Conservation (phyloP, 192 early-diverging fungal species). For the Backusella mclennaniae region DNA sequence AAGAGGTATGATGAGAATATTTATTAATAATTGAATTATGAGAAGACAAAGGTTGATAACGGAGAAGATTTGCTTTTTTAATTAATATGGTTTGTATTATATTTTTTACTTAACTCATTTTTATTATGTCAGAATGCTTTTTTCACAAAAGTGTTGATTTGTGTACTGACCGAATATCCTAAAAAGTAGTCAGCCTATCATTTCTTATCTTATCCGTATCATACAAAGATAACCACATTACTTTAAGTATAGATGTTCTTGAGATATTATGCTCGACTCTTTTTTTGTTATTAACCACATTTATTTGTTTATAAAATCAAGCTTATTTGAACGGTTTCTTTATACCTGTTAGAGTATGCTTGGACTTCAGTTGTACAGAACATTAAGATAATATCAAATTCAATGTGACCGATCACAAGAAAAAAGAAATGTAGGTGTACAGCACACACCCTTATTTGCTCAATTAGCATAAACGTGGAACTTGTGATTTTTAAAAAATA, state of each 20-base stretch:
- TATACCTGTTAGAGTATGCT: background rate
- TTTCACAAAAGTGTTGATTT: background rate
- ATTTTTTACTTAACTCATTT: background rate
- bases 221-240: background rate
- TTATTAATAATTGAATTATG: background rate
- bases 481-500: background rate
- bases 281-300: background rate
- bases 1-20: background rate
- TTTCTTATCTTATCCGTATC: background rate
- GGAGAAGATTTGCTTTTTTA: background rate
- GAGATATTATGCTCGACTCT: background rate
- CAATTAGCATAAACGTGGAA: background rate
- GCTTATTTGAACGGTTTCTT: background rate
- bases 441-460: background rate
- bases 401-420: conserved; percentile 1
- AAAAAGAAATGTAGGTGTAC: background rate
- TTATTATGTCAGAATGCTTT: background rate
- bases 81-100: background rate
- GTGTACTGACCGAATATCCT: background rate
- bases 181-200: background rate
- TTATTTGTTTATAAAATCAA: background rate
- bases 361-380: background rate
- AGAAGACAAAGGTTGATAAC: background rate
- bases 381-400: background rate
- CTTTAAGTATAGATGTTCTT: background rate